Base-by-base conservation (phyloP, 2,329 filamentous ascomycete species). In the Penicillium sumatraense region DNA sequence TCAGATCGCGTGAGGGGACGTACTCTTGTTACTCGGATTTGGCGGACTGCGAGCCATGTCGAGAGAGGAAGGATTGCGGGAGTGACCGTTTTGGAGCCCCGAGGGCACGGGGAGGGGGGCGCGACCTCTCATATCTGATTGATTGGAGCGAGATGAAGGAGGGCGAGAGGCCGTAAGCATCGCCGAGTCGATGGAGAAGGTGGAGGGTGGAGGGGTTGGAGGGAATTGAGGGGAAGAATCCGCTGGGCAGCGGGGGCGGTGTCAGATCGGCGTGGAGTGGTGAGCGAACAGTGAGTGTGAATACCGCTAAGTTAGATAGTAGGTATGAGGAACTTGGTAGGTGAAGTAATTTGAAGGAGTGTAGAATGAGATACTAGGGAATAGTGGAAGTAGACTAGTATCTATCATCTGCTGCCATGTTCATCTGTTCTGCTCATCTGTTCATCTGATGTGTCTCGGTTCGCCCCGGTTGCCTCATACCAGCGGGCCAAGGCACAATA, bases 41-140 rank as follows among this genome's bases (percentile, higher is more conserved):
- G 77, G 77, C 53, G 77, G 77, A 58, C 77, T 80, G 66, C 77
- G 76, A 56, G 72, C 73, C 72, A 79, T 74, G 56, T 79, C 77
- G 59, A 77, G 75, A 50, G 68, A 72, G 24, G 74, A 75, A 31
- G 65, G 65, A 61, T 71, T 76, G 66, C 75, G 75, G 58, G 72
- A 66, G 66, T 77, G 75, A 42, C 75, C 75, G 65, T 77, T 76
- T 59, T 73, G 72, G 36, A 66, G 59, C 36, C 65, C 73, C 49
- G 73, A 70, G 41, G 74, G 68, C 35, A 74, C 72, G 41, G 73
- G 70, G 41, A 75, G 70, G 62, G 74, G 71, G 49, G 72, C 67
- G 47, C 73, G 74, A 61, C 66, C 72, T 74, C 74, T 75, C 71
- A 74, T 75, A 52, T 77, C 73, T 63, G 69, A 65, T 49, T 64